Conservation (phyloP, 2,329 filamentous ascomycete genomes). For the Aspergillus japonicus region DNA sequence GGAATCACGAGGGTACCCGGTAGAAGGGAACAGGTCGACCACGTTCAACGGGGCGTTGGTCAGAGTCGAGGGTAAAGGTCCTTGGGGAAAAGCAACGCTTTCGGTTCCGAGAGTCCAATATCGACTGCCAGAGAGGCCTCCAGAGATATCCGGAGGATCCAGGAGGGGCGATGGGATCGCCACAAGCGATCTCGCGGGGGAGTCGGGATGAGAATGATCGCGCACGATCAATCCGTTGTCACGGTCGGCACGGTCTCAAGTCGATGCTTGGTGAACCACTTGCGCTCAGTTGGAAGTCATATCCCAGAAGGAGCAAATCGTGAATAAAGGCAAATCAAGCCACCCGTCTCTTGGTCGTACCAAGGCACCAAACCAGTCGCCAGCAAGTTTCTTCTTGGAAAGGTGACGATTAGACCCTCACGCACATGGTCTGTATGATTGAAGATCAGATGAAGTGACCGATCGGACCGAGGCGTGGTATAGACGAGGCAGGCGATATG, state of each 20-base stretch:
- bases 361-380: background rate
- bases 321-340: background rate
- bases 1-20: constrained; percentile 43
- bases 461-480: background rate
- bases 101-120: constrained; percentile 47
- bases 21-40: constrained; percentile 41
- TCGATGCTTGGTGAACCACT: background rate
- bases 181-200: constrained; percentile 17
- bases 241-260: background rate
- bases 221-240: background rate
- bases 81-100: constrained; percentile 28
- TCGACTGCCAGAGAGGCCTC: constrained; percentile 48
- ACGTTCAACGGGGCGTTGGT: constrained; percentile 40
- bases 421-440: background rate
- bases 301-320: background rate
- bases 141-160: constrained; percentile 50
- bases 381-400: background rate
- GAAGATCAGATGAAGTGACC: background rate
- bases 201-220: constrained; percentile 1
- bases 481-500: background rate
- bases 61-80: constrained; percentile 41
- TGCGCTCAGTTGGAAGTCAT: constrained; percentile 7
- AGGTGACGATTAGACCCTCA: background rate
- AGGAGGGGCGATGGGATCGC: constrained; percentile 48
- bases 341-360: background rate